Conservation (phyloP, 164 flowering plant genomes). For the Umbellularia californica region DNA sequence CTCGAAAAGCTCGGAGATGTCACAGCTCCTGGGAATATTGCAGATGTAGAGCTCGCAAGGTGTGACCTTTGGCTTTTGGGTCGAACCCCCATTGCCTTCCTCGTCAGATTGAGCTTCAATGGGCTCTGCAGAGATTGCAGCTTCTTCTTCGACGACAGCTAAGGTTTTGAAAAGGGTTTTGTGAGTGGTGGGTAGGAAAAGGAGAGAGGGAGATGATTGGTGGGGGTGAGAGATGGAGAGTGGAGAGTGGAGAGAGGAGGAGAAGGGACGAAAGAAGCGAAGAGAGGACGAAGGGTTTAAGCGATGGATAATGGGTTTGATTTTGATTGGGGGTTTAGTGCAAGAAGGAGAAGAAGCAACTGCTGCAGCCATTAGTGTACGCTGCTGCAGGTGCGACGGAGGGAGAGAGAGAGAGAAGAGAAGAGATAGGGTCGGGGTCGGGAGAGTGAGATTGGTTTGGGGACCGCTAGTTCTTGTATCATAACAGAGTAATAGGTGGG, state of each 20-base stretch:
- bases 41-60: slow-evolving; percentile 41
- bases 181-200: neutral
- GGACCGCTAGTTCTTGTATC: no score
- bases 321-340: no score
- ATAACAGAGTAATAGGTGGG: no score
- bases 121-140: neutral
- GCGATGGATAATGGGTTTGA: no score
- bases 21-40: slow-evolving; percentile 40
- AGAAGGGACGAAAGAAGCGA: neutral
- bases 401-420: no score
- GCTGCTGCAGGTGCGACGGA: no score
- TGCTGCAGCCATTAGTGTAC: no score
- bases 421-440: no score
- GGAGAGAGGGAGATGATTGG: neutral
- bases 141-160: slow-evolving; percentile 7
- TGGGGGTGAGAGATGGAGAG: no score
- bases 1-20: slow-evolving; percentile 29
- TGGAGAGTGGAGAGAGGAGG: neutral
- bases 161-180: slow-evolving; percentile 3
- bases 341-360: no score
- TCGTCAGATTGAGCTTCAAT: neutral
- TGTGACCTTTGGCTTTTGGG: neutral
- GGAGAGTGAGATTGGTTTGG: no score
- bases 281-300: neutral
- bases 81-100: slow-evolving; percentile 1